Base-by-base conservation (phyloP, 257 asterid species). In the Osmanthus fragrans region DNA sequence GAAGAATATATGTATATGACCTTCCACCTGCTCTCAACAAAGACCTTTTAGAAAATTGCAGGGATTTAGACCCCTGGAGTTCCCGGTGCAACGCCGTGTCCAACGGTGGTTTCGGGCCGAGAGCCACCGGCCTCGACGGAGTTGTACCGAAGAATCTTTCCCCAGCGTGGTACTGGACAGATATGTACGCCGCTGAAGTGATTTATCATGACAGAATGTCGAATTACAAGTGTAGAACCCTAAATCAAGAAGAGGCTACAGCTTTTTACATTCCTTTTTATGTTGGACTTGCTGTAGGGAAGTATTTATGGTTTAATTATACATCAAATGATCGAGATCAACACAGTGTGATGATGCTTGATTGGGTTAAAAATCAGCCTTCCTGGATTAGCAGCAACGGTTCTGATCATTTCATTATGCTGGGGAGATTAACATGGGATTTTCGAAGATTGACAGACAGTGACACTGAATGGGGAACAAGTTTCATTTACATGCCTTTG, bases 1-100 rank as follows among this genome's bases (percentile, higher is more conserved):
- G 94, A 6, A 83, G 75, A 18, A 85, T 89, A 7, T 89, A 87
- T 82, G 89, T 71, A 18, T 88, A 89, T 64, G 84, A 88, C 34
- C 87, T 88, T 7, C 90, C 94, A 0, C 29, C 86, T 4, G 12
- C 40, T 16, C 82, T 88, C 83, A 88, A 89, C 82, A 70, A 23
- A 40, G 89, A 87, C 30, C n/a, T 88, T 3, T 7, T 85, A 15
- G 82, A 80, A 51, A 83, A 85, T 8, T 88, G 91, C 75, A 60
- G 81, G 13, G 90, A 86, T 13, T 21, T 85, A 7, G 73, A 86
- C 81, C 89, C 88, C 1, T 85, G 88, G 88, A 86, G 77, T 33
- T 85, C 86, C 76, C 85, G 80, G 0, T 88, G 90, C 77, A 86
- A 82, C 12, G 80, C 76, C 75, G 85, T 80, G n/a, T 68, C 88